A percentile compares a stretch with the other conserved stretches of the same genome.
These are phyloP conservation scores for Vickermania spadyakhi DNA, from an alignment of 208 protist genomes.

Conservation along the genomic window DNA sequence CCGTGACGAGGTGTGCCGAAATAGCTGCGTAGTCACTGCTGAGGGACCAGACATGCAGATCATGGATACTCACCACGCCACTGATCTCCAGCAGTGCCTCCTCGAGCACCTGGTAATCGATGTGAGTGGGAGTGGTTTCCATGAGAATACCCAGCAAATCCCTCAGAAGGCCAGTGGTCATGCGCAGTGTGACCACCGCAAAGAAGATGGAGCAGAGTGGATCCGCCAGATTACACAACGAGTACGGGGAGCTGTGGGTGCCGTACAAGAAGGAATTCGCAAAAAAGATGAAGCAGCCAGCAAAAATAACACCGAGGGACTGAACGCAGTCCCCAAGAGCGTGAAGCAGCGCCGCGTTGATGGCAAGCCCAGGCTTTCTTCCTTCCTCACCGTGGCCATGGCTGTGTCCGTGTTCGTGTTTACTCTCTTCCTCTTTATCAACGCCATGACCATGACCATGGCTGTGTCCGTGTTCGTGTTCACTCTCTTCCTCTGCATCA, in stretches of 20 bases:
- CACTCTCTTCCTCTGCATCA: conserved; percentile 11
- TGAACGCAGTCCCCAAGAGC: conserved; percentile 88
- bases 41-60: conserved; percentile 88
- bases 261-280: conserved; percentile 37
- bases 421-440: conserved; percentile 14
- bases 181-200: conserved; percentile 80
- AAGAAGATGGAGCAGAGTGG: conserved; percentile 83
- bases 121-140: conserved; percentile 69
- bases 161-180: conserved; percentile 53
- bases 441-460: conserved; percentile 32
- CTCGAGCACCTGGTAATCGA: conserved; percentile 48
- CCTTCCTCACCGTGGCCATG: conserved; percentile 5
- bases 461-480: conserved; percentile 25
- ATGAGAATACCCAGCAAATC: conserved; percentile 84
- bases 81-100: conserved; percentile 37
- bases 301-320: conserved; percentile 81
- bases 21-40: conserved; percentile 68
- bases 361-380: conserved; percentile 31
- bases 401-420: conserved; percentile 7
- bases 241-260: conserved; percentile 30
- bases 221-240: conserved; percentile 81
- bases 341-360: conserved; percentile 83
- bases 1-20: conserved; percentile 70
- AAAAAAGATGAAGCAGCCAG: conserved; percentile 72
- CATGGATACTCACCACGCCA: conserved; percentile 72